phyloP scores from a whole-genome alignment of 331 rosid species.

The Quercus phellos region DNA sequence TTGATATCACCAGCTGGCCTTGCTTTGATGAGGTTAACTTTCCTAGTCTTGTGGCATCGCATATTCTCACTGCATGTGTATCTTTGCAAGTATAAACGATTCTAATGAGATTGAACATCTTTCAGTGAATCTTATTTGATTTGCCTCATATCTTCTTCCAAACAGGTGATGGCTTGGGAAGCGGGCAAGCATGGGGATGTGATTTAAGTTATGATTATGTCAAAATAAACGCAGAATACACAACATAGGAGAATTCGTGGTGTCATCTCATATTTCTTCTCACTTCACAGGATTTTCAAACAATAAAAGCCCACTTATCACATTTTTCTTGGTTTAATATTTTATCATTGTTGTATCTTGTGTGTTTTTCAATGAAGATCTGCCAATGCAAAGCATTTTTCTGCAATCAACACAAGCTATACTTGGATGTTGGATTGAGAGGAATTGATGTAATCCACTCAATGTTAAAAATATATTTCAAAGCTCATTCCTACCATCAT shows the following conservation, averaged over 20 bases:
- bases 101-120: background rate
- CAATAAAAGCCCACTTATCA: background rate
- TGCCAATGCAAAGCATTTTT: background rate
- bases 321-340: background rate
- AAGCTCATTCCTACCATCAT: background rate
- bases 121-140: background rate
- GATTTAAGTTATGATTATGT: constrained; percentile 83
- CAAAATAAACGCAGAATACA: constrained; percentile 85
- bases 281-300: background rate
- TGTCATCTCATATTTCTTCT: background rate
- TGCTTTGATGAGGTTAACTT: background rate
- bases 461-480: background rate
- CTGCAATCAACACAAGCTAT: background rate
- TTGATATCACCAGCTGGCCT: background rate
- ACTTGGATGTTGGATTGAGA: too few relatives aligned
- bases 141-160: background rate
- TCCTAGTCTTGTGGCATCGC: too few relatives aligned
- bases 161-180: constrained; percentile 75
- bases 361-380: too few relatives aligned
- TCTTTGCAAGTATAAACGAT: background rate
- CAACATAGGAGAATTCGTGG: constrained; percentile 33
- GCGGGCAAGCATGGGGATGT: constrained; percentile 94
- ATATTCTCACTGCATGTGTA: background rate
- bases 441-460: too few relatives aligned
- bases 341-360: background rate